These are phyloP conservation scores for Fraxinus albicans DNA, from an alignment of 305 asterid genomes.

Conservation along the genomic window DNA sequence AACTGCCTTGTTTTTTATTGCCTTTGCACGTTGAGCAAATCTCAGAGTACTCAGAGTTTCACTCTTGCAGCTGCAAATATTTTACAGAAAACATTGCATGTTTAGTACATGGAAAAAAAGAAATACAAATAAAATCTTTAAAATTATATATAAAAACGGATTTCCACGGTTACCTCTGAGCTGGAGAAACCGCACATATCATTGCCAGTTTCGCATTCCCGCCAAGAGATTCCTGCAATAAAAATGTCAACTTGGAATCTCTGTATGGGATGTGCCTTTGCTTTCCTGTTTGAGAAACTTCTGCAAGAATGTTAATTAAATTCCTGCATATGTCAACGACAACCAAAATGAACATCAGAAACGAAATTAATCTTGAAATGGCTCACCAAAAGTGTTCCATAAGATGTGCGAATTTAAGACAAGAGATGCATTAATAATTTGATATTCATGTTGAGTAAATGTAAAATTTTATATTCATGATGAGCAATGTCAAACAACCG, in stretches of 20 bases:
- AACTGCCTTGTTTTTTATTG: slow-evolving; percentile 90
- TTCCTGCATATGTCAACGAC: slow-evolving; percentile 55
- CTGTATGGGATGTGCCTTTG: slow-evolving; percentile 96
- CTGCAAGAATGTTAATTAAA: slow-evolving; percentile 91
- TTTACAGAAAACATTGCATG: background rate
- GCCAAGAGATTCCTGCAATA: slow-evolving; percentile 96
- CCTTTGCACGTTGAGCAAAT: slow-evolving; percentile 99
- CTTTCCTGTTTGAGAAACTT: slow-evolving; percentile 96
- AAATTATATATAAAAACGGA: slow-evolving; percentile 17
- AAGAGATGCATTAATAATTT: background rate
- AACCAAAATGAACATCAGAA: slow-evolving; percentile 21
- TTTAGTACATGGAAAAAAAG: background rate
- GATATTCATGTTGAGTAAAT: background rate
- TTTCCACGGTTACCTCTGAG: slow-evolving; percentile 60
- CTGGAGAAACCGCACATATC: slow-evolving; percentile 96
- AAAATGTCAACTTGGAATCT: slow-evolving; percentile 95
- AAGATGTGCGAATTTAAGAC: slow-evolving; percentile 20
- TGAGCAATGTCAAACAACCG: background rate
- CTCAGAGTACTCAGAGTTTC: slow-evolving; percentile 93
- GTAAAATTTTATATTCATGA: too few relatives aligned
- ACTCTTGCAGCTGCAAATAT: slow-evolving; percentile 73
- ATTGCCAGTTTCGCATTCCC: slow-evolving; percentile 97
- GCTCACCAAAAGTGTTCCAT: background rate
- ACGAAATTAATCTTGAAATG: slow-evolving; percentile 7
- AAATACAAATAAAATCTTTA: background rate